Conservation (phyloP, 208 protist genomes). For the Leishmania turanica region DNA sequence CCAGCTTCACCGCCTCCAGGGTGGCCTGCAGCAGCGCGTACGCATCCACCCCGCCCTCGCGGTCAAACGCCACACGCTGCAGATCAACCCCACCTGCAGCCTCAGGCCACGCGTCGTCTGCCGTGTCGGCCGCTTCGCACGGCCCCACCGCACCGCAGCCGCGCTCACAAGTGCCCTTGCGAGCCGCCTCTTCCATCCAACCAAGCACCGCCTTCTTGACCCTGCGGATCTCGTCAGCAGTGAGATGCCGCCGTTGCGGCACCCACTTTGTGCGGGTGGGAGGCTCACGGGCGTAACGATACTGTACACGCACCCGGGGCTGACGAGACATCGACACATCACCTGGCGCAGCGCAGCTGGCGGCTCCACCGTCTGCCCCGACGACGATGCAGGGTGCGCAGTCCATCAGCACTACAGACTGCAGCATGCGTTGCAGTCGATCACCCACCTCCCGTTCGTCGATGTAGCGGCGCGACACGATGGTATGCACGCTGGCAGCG, state of each 20-base stretch:
- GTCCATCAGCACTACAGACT: slow-evolving; percentile 31
- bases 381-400: slow-evolving; percentile 17
- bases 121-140: background rate
- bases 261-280: background rate
- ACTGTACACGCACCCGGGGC: background rate
- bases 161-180: background rate
- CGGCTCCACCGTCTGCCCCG: background rate
- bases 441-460: slow-evolving; percentile 39
- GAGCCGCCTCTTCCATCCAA: slow-evolving; percentile 36
- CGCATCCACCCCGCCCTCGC: slow-evolving; percentile 42
- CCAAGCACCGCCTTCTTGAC: slow-evolving; percentile 43
- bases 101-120: background rate
- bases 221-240: slow-evolving; percentile 24
- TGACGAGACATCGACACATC: background rate
- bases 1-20: slow-evolving; percentile 33
- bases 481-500: slow-evolving; percentile 18
- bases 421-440: slow-evolving; percentile 29
- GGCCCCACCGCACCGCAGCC: slow-evolving; percentile 2
- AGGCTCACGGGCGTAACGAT: slow-evolving; percentile 8
- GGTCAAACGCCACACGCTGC: slow-evolving; percentile 46
- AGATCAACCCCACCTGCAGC: background rate
- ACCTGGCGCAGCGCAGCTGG: background rate
- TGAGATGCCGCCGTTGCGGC: slow-evolving; percentile 26
- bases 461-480: slow-evolving; percentile 47
- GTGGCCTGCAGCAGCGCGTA: slow-evolving; percentile 37